Percentiles rank a stretch among this genome's conserved stretches.
Conservation (phyloP, 306 rosid genomes). For the Pachyrhizus erosus region DNA sequence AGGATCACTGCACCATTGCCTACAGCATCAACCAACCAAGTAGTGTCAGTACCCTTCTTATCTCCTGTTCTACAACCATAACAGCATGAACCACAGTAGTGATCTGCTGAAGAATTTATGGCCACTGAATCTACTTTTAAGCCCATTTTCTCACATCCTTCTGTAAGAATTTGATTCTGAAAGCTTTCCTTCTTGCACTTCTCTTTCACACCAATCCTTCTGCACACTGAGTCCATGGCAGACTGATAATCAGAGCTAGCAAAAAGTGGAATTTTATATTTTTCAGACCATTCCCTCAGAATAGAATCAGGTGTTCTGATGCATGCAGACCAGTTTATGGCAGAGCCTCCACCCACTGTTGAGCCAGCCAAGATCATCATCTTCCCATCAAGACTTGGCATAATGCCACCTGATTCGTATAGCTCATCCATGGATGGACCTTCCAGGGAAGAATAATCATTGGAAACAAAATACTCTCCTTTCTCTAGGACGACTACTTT, state of each 20-base stretch:
- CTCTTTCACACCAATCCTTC: conserved; percentile 74
- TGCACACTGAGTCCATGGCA: conserved; percentile 82
- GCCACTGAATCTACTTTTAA: conserved; percentile 73
- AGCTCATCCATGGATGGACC: conserved; percentile 79
- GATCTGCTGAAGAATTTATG: conserved; percentile 71
- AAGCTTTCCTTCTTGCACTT: conserved; percentile 60
- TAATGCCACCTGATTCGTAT: conserved; percentile 72
- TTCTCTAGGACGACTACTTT: conserved; percentile 86
- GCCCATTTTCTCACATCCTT: conserved; percentile 84
- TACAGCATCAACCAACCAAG: conserved; percentile 92
- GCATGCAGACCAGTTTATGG: conserved; percentile 93
- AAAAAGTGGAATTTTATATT: conserved; percentile 68
- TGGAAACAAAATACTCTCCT: conserved; percentile 80
- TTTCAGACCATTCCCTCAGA: conserved; percentile 76
- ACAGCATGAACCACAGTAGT: conserved; percentile 82
- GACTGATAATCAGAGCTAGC: conserved; percentile 64
- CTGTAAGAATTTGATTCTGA: conserved; percentile 71
- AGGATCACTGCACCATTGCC: conserved; percentile 77
- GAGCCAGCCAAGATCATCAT: conserved; percentile 82
- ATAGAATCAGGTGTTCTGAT: conserved; percentile 79
- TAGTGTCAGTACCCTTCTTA: conserved; percentile 74
- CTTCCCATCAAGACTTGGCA: conserved; percentile 73
- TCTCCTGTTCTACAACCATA: conserved; percentile 84
- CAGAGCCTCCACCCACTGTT: conserved; percentile 96
- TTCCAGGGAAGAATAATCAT: conserved; percentile 86